Percentiles rank a stretch among this genome's conserved stretches.
phyloP scores from a whole-genome alignment of 169 alveolate genomes.

The Eimeria praecox region DNA sequence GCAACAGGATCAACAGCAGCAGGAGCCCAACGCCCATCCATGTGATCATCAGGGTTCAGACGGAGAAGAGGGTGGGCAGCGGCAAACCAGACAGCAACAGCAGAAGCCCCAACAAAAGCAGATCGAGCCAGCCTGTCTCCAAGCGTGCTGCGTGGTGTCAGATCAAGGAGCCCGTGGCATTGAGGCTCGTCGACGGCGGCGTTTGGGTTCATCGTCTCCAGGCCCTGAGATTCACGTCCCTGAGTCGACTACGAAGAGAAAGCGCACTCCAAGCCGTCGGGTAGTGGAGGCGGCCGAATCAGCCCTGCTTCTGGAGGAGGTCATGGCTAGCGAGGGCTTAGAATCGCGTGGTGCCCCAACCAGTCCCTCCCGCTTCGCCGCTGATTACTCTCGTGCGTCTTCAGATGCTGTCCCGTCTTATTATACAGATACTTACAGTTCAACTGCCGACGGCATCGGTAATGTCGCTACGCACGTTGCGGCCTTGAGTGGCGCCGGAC shows the following conservation, averaged over 20 bases:
- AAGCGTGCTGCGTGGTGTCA: neutral
- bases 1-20: neutral
- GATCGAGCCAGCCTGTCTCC: neutral
- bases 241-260: conserved; percentile 48
- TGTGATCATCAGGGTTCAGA: neutral
- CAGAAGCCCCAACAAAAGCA: conserved; percentile 2
- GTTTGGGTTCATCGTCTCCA: conserved; percentile 26
- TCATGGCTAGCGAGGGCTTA: conserved; percentile 42
- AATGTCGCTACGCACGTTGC: neutral
- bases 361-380: neutral
- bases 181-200: conserved; percentile 42
- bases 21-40: neutral
- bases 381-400: neutral
- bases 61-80: neutral
- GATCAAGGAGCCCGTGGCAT: conserved; percentile 20
- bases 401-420: neutral
- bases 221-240: conserved; percentile 36
- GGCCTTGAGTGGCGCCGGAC: conserved; percentile 37
- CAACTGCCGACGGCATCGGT: neutral
- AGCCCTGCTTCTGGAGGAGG: conserved; percentile 70
- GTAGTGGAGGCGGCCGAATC: conserved; percentile 76
- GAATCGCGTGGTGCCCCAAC: conserved; percentile 9
- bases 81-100: neutral
- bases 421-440: neutral
- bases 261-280: conserved; percentile 75